Conservation (phyloP, 2,329 filamentous ascomycete genomes). For the Penicillium sp. region DNA sequence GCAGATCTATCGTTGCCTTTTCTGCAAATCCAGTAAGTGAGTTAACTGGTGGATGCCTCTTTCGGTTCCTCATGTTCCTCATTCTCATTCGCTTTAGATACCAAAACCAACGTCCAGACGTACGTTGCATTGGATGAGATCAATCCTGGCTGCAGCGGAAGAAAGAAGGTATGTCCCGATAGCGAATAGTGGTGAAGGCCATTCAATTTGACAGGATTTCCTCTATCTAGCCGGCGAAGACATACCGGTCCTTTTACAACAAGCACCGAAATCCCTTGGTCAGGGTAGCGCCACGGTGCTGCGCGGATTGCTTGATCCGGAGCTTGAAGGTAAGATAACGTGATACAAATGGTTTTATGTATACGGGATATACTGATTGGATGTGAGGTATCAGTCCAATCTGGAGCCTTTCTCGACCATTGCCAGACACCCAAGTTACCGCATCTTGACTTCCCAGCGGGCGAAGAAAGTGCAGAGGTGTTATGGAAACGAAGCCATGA, state of each 20-base stretch:
- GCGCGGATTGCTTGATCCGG: slow-evolving; percentile 26
- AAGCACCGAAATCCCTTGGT: slow-evolving; percentile 22
- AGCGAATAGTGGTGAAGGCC: background rate
- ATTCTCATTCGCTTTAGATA: slow-evolving; percentile 15
- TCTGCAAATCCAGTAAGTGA: slow-evolving; percentile 29
- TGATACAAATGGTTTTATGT: background rate
- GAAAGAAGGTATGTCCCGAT: slow-evolving; percentile 18
- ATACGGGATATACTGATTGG: background rate
- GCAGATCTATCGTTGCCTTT: slow-evolving; percentile 18
- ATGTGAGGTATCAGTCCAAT: slow-evolving; percentile 12
- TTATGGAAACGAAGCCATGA: slow-evolving; percentile 34
- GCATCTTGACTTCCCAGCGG: slow-evolving; percentile 27
- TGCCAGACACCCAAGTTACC: slow-evolving; percentile 19
- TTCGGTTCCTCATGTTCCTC: no score
- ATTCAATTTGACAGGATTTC: background rate
- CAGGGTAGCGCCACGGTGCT: slow-evolving; percentile 24
- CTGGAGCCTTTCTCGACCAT: slow-evolving; percentile 26
- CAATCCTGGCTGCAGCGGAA: slow-evolving; percentile 24
- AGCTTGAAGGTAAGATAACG: slow-evolving; percentile 19
- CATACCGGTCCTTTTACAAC: slow-evolving; percentile 22
- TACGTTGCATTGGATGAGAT: slow-evolving; percentile 20
- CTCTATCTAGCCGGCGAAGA: slow-evolving; percentile 19
- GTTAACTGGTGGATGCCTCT: background rate
- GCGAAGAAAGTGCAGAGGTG: slow-evolving; percentile 24
- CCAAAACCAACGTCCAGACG: slow-evolving; percentile 22